Percentiles rank a stretch among this genome's conserved stretches.
Evolutionary conservation across 495 filamentous ascomycete genomes (phyloP).

Genomic region (Hypoxylon cercidicola): DNA sequence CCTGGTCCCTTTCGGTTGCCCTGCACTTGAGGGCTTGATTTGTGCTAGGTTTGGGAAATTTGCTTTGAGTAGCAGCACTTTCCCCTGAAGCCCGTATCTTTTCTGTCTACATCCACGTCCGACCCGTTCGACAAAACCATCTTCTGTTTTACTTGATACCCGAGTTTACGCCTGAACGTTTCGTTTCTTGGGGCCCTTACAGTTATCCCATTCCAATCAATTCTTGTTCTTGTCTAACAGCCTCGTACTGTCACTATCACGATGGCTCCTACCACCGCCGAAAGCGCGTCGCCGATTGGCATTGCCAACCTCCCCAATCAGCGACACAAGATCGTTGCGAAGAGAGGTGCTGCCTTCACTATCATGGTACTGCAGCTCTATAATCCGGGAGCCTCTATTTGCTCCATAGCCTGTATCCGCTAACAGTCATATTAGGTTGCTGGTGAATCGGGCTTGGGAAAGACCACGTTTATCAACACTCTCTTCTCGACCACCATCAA

Average conservation of each 20-base stretch:
- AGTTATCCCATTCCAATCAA: conserved; percentile 29
- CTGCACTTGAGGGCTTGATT: conserved; percentile 27
- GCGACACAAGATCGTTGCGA: conserved; percentile 99
- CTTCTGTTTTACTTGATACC: conserved; percentile 14
- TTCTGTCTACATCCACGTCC: conserved; percentile 38
- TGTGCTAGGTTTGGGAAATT: conserved; percentile 35
- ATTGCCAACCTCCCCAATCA: conserved; percentile 99
- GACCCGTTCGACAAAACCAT: conserved; percentile 16
- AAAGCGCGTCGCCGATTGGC: conserved; percentile 94
- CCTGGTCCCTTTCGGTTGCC: conserved; percentile 38
- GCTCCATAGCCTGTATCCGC: conserved; percentile 22
- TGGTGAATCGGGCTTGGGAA: conserved; percentile 97
- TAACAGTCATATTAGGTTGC: conserved; percentile 74
- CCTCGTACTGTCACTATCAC: conserved; percentile 44
- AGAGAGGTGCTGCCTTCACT: conserved; percentile 97
- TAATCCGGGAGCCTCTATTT: not conserved
- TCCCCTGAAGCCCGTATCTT: conserved; percentile 35
- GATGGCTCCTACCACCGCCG: conserved; percentile 80
- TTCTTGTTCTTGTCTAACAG: conserved; percentile 42
- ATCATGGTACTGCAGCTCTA: conserved; percentile 79
- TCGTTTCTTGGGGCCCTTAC: conserved; percentile 26
- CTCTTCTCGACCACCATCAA: conserved; percentile 99
- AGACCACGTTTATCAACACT: conserved; percentile 99
- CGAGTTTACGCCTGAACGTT: conserved; percentile 14
- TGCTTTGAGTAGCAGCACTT: conserved; percentile 40